Evolutionary conservation across 2,329 filamentous ascomycete genomes (phyloP).

Genomic region (Paecilomyces variotii): DNA sequence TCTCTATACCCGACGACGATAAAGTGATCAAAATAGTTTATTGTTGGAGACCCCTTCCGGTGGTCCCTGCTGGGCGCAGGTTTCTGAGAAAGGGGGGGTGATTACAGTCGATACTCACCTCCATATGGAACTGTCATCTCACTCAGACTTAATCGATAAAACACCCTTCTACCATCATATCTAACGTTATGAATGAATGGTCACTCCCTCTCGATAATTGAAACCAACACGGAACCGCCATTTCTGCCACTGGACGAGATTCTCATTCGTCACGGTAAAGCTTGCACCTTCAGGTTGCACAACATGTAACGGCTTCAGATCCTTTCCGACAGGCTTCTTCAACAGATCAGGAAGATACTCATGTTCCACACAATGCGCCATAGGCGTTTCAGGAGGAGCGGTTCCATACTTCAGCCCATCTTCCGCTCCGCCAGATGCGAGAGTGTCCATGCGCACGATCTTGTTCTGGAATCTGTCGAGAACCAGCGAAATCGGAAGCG

Average conservation of each 20-base stretch:
- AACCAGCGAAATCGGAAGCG: conserved; percentile 3
- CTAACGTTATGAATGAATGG: conserved; percentile 58
- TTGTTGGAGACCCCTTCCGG: no score
- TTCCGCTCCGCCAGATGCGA: not conserved
- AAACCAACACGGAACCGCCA: conserved; percentile 62
- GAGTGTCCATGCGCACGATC: conserved; percentile 2
- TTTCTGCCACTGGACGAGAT: conserved; percentile 52
- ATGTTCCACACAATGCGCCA: conserved; percentile 2
- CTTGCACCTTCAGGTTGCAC: conserved; percentile 59
- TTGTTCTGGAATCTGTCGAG: conserved; percentile 1
- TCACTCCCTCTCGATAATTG: conserved; percentile 60
- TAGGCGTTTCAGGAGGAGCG: not conserved
- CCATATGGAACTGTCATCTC: conserved; percentile 48
- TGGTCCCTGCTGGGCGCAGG: no score
- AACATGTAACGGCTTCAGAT: conserved; percentile 60
- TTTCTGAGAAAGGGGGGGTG: no score
- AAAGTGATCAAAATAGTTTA: conserved; percentile 10
- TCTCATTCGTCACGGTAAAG: conserved; percentile 48
- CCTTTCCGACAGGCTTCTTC: conserved; percentile 24
- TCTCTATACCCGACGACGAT: conserved; percentile 33
- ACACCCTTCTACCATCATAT: conserved; percentile 54
- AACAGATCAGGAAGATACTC: conserved; percentile 1
- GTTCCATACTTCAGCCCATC: conserved; percentile 2
- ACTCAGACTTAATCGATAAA: conserved; percentile 57
- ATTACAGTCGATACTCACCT: not conserved